These are phyloP conservation scores for Candida methanosorbosa DNA, from an alignment of 805 yeast genomes.

Conservation along the genomic window DNA sequence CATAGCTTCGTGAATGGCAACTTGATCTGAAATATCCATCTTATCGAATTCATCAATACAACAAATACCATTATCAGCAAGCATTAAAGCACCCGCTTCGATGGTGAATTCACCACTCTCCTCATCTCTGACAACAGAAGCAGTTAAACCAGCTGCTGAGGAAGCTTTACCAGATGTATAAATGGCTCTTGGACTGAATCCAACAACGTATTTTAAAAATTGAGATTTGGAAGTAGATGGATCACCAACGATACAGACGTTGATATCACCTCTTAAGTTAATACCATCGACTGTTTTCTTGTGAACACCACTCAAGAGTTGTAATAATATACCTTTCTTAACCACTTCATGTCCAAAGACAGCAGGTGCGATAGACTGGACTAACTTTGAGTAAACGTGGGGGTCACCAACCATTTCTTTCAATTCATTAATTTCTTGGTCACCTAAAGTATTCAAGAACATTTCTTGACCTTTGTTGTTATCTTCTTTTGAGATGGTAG, in stretches of 20 bases:
- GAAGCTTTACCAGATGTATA: slow-evolving; percentile 98
- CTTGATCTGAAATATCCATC: slow-evolving; percentile 94
- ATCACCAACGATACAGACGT: slow-evolving; percentile 84
- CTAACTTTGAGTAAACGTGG: slow-evolving; percentile 75
- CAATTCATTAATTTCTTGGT: slow-evolving; percentile 75
- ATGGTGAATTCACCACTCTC: slow-evolving; percentile 66
- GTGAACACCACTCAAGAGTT: slow-evolving; percentile 93
- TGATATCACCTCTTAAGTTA: slow-evolving; percentile 85
- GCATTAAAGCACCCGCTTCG: slow-evolving; percentile 97
- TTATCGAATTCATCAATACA: slow-evolving; percentile 98
- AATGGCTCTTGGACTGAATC: slow-evolving; percentile 88
- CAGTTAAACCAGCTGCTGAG: slow-evolving; percentile 90
- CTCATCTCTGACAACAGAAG: slow-evolving; percentile 45
- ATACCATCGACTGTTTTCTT: slow-evolving; percentile 88
- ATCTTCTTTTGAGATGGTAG: slow-evolving; percentile 27
- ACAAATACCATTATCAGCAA: slow-evolving; percentile 97
- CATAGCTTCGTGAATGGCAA: slow-evolving; percentile 99
- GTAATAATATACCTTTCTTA: slow-evolving; percentile 84
- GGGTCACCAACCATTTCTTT: slow-evolving; percentile 87
- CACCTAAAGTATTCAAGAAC: slow-evolving; percentile 68
- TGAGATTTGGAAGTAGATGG: slow-evolving; percentile 97
- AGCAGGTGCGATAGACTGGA: slow-evolving; percentile 87
- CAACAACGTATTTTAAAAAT: slow-evolving; percentile 85
- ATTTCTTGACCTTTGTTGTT: slow-evolving; percentile 72
- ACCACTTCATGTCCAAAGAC: slow-evolving; percentile 94